phyloP scores from a whole-genome alignment of 2,329 filamentous ascomycete genomes.

The Phyllosticta citriasiana region DNA sequence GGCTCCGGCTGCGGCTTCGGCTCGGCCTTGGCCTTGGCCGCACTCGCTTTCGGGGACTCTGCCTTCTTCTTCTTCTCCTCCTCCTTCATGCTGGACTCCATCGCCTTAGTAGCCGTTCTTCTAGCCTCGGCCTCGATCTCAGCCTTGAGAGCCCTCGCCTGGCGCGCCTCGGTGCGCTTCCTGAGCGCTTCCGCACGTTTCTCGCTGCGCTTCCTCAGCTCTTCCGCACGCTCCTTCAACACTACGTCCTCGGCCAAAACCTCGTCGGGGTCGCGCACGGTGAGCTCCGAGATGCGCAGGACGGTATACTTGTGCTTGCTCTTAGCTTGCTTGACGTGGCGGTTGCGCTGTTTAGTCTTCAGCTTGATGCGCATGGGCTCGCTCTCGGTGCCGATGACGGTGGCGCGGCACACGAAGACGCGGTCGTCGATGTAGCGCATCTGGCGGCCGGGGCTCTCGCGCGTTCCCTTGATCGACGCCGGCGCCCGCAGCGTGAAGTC shows the following conservation, averaged over 20 bases:
- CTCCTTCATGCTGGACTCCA: background rate
- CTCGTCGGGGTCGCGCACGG: slow-evolving; percentile 50
- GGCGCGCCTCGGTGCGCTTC: background rate
- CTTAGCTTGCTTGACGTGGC: slow-evolving; percentile 60
- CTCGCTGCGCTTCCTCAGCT: too few species aligned
- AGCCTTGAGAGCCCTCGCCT: background rate
- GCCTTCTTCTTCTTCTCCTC: background rate
- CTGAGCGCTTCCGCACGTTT: too few species aligned
- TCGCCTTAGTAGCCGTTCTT: background rate
- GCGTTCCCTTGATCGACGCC: slow-evolving; percentile 21
- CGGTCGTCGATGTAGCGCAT: slow-evolving; percentile 64
- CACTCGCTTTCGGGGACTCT: background rate
- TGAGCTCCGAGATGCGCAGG: slow-evolving; percentile 72
- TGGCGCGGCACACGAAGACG: slow-evolving; percentile 75
- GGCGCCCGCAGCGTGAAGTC: slow-evolving; percentile 73
- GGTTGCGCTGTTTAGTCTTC: slow-evolving; percentile 55
- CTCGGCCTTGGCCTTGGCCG: background rate
- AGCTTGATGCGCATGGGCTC: slow-evolving; percentile 48
- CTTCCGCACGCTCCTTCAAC: background rate
- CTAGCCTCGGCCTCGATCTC: background rate
- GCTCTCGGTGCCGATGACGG: slow-evolving; percentile 74
- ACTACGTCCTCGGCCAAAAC: slow-evolving; percentile 30
- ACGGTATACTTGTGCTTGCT: slow-evolving; percentile 91
- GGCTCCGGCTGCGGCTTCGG: background rate
- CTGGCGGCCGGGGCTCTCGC: slow-evolving; percentile 23